Percentiles rank a stretch among this genome's conserved stretches.
phyloP scores from a whole-genome alignment of 495 filamentous ascomycete genomes.

The Aspergillus affinis region DNA sequence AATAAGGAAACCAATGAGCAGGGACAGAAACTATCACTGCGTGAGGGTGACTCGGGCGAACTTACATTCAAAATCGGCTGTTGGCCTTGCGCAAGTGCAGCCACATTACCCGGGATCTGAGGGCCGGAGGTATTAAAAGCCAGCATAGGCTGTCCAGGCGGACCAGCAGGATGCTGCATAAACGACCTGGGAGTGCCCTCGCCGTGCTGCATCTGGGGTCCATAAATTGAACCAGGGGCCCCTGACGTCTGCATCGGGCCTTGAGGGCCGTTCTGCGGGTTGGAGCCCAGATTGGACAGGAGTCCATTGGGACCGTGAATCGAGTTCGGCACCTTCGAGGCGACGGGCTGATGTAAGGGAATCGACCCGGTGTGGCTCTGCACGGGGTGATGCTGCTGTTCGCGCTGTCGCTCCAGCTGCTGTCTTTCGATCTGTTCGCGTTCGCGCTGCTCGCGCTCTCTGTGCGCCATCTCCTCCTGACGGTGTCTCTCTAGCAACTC shows the following conservation, averaged over 20 bases:
- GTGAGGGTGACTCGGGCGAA: background rate
- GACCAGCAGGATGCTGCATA: conserved; percentile 60
- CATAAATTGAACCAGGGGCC: conserved; percentile 64
- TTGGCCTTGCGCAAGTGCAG: conserved; percentile 75
- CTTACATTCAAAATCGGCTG: conserved; percentile 92
- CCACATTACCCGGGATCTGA: conserved; percentile 54
- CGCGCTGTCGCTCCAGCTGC: conserved; percentile 51
- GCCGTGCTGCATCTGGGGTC: conserved; percentile 61
- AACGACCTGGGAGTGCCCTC: conserved; percentile 61
- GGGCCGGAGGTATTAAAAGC: conserved; percentile 49
- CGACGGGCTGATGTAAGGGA: conserved; percentile 87
- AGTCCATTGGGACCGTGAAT: conserved; percentile 88
- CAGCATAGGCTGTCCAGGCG: conserved; percentile 59
- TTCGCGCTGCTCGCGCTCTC: conserved; percentile 67
- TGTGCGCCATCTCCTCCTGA: conserved; percentile 58
- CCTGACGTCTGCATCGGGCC: conserved; percentile 65
- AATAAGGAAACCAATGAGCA: conserved; percentile 13
- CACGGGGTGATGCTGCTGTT: conserved; percentile 63
- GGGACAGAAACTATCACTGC: background rate
- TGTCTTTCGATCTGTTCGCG: conserved; percentile 59
- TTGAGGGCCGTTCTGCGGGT: conserved; percentile 48
- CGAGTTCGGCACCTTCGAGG: conserved; percentile 71
- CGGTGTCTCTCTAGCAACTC: conserved; percentile 50
- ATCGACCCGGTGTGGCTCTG: conserved; percentile 83
- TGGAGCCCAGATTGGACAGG: conserved; percentile 68